Base-by-base conservation (phyloP, 2,329 filamentous ascomycete genomes). In the Trichoderma atroviride region DNA sequence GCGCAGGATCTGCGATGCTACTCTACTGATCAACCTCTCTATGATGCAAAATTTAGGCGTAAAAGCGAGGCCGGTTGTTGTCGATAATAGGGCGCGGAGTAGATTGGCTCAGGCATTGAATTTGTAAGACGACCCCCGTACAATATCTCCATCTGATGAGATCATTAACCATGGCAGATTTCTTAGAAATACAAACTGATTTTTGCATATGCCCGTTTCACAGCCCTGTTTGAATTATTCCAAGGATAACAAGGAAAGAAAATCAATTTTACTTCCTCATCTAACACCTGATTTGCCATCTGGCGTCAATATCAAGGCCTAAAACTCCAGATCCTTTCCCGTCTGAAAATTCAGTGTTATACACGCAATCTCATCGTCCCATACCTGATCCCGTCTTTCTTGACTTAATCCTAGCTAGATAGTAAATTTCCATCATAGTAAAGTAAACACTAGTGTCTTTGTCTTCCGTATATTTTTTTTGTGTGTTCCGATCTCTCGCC, bases 261-360 rank as follows among this genome's bases (percentile, higher is more conserved):
- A 63, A 33, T 50, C 40, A 56, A 31, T 60, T 50, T 59, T 58
- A 65, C 50, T 62, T 60, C 29, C 43, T 70, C 62, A 22, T 67
- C 68, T 69, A 69, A 55, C 57, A 55, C 33, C 40, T 31, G 19
- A 24, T 37, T 50, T 55, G 37, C 40, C 56, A 40, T 60, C 61
- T 70, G 68, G 67, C 27, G 52, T 58, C 31, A 37, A 65, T 56
- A 65, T 52, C 67, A 69, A 62, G 68, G 62, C 68, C 53, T 52
- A 67, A 59, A 70, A 70, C 68, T 67, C 68, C 68, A 67, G 43
- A 53, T 67, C 61, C 68, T 60, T 47, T 63, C 61, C 68, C 53
- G 59, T 70, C n/a, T 43, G n/a, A 70, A 65, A 47, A 35, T 33
- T 37, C 22, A 43, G 37, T 70, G 50, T 31, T 70, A 70, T 63